Base-by-base conservation (phyloP, 257 asterid species). In the Penstemon davidsonii region DNA sequence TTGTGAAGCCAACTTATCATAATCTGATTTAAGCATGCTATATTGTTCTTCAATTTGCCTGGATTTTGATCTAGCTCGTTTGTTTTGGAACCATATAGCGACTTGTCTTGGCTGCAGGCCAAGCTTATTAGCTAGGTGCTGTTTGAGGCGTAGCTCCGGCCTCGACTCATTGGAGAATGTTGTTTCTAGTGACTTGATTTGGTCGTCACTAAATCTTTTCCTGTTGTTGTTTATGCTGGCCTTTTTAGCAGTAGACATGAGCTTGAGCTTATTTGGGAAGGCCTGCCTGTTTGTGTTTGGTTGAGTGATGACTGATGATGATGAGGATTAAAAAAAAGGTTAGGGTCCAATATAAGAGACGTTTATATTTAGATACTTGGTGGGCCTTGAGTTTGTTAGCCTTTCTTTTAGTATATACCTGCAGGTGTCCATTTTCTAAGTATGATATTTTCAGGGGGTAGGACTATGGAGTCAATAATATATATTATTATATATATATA, bases 51-150 rank as follows among this genome's bases (percentile, higher is more conserved):
- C 95, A 4, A 91, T 69, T 55, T 82, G 86, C 85, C 87, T 88
- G 0, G 94, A 87, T 65, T 88, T 91, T 0, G 96, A 91, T 76
- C 90, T 70, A 25, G 90, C 90, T 64, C 90, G 70, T 76, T 78
- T 82, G 45, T 84, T 84, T 78, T 91, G 97, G 76, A 91, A 91
- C 97, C 97, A 91, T 68, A 91, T 91, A 2, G 95, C 96, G 0
- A 91, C 86, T 79, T 91, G 97, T 5, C 94, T 82, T 5, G 95
- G 95, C 65, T 85, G 96, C 58, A 91, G 84, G 0, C 96, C 96
- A 0, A 91, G 93, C 6, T 73, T 70, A 75, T 70, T 77, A 7
- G 97, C 97, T 46, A 91, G 74, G 79, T 88, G 83, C 73, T 87
- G 91, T 62, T 87, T 91, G 47, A 81, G 79, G 45, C 83, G 85